Evolutionary conservation across 2,329 filamentous ascomycete genomes (phyloP).

Genomic region (Atkinsonella hypoxylon): DNA sequence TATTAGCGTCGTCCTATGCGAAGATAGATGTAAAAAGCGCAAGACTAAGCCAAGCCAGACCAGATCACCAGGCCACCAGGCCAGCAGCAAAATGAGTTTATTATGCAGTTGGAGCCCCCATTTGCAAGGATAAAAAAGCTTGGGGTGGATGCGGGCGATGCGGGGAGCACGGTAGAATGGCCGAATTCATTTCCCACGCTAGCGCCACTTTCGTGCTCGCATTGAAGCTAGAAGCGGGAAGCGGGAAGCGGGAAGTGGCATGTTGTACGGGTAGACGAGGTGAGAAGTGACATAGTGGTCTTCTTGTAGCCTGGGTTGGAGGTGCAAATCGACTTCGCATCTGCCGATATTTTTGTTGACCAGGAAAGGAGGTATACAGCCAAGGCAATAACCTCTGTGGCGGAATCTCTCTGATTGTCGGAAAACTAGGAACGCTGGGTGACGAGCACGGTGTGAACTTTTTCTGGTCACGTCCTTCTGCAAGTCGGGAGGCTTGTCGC

Average conservation of each 20-base stretch:
- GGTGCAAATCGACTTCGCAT: not conserved
- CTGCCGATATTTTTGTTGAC: not conserved
- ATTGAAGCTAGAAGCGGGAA: not conserved
- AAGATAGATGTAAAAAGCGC: conserved; percentile 19
- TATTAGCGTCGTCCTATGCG: not conserved
- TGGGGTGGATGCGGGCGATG: conserved; percentile 6
- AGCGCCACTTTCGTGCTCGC: conserved; percentile 5
- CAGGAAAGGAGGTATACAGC: not conserved
- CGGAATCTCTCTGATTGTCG: not conserved
- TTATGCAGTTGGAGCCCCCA: conserved; percentile 7
- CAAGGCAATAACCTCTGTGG: not conserved
- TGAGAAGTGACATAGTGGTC: not conserved
- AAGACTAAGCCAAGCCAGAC: conserved; percentile 13
- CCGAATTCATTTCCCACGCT: conserved; percentile 5
- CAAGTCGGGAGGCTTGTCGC: not conserved
- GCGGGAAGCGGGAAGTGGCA: not conserved
- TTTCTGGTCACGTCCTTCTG: too few relatives aligned
- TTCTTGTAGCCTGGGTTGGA: not conserved
- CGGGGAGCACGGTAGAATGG: conserved; percentile 6
- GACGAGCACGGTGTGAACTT: not conserved
- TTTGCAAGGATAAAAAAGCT: conserved; percentile 7
- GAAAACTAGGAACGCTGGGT: not conserved
- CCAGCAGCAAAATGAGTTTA: not conserved
- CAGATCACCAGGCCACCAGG: not conserved
- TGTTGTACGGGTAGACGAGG: not conserved